Conservation (phyloP, 2,329 filamentous ascomycete genomes). For the Aspergillus felis region DNA sequence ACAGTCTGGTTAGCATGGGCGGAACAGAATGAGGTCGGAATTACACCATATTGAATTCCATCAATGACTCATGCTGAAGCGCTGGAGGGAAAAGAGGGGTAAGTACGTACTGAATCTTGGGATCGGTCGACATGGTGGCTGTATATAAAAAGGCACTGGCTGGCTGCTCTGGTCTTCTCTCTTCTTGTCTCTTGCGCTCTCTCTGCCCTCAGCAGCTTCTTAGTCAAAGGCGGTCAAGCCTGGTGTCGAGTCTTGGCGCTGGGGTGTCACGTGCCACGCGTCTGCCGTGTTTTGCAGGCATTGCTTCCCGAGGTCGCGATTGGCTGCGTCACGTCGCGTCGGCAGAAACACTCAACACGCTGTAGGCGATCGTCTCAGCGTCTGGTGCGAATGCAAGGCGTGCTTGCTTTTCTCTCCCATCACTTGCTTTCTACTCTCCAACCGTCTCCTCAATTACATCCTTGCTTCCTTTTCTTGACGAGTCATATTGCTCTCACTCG, state of each 20-base stretch:
- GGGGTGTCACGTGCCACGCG: conserved; percentile 22
- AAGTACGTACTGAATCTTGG: conserved; percentile 65
- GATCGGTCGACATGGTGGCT: conserved; percentile 56
- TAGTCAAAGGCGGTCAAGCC: neutral
- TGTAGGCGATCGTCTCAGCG: conserved; percentile 28
- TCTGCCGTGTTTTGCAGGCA: conserved; percentile 25
- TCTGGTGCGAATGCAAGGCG: conserved; percentile 30
- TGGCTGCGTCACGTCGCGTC: conserved; percentile 40
- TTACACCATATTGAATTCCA: conserved; percentile 4
- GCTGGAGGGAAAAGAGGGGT: conserved; percentile 12
- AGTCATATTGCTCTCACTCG: neutral
- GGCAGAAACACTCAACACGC: conserved; percentile 23
- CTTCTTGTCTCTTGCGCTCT: neutral
- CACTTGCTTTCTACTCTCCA: conserved; percentile 9
- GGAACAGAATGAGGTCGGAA: conserved; percentile 1
- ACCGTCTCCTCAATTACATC: conserved; percentile 15
- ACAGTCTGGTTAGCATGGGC: conserved; percentile 23
- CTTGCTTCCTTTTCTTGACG: conserved; percentile 11
- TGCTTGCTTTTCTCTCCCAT: conserved; percentile 17
- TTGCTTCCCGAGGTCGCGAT: conserved; percentile 25
- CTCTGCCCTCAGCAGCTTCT: neutral
- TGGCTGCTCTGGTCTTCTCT: conserved; percentile 2
- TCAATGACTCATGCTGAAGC: conserved; percentile 16
- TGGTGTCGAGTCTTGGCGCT: conserved; percentile 9
- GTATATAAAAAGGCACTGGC: conserved; percentile 27